These are phyloP conservation scores for Crataegus laevigata DNA, from an alignment of 306 rosid species.

Conservation along the genomic window DNA sequence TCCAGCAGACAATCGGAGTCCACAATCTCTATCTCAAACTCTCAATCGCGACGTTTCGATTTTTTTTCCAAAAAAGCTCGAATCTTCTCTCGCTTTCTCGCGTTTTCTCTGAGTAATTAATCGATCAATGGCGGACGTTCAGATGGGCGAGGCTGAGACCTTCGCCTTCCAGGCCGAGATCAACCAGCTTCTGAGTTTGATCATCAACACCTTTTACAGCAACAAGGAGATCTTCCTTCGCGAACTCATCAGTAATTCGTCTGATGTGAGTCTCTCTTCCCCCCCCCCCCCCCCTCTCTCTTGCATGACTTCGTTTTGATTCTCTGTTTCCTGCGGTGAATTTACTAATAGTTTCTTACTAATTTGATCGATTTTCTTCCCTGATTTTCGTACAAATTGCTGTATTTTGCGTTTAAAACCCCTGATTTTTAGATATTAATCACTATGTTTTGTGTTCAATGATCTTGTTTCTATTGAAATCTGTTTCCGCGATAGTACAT, in stretches of 20 bases:
- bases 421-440: background rate
- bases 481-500: background rate
- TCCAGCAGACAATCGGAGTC: background rate
- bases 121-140: conserved; percentile 32
- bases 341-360: no score
- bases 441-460: background rate
- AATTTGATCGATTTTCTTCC: no score
- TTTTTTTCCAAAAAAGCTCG: background rate
- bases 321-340: background rate
- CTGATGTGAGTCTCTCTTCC: conserved; percentile 31
- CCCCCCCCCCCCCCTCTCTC: background rate
- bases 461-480: background rate
- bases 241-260: conserved; percentile 53
- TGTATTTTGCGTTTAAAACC: background rate
- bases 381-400: no score
- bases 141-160: conserved; percentile 57
- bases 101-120: background rate
- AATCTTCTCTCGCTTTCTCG: background rate
- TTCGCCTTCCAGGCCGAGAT: conserved; percentile 70
- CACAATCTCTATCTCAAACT: background rate
- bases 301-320: background rate
- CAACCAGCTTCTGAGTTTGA: conserved; percentile 59
- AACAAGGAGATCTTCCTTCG: conserved; percentile 80
- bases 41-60: background rate
- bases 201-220: conserved; percentile 64